Conservation (phyloP, 2,329 filamentous ascomycete species). For the Colletotrichum sp. region DNA sequence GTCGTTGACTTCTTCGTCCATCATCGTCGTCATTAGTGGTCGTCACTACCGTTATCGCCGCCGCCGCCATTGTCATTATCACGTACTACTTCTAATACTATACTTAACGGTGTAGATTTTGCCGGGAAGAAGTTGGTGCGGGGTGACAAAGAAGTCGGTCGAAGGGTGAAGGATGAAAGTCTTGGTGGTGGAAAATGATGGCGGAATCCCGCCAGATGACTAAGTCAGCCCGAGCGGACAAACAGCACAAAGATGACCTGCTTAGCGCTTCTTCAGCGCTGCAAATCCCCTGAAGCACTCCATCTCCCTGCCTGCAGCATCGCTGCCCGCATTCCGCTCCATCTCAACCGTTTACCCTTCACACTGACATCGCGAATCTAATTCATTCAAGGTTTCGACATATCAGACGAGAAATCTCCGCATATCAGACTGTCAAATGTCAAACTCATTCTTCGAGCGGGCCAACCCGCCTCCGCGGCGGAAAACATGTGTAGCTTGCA, state of each 20-base stretch:
- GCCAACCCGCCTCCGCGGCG: conserved; percentile 52
- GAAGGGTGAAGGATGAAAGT: neutral
- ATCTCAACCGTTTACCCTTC: neutral
- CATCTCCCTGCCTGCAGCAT: neutral
- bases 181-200: neutral
- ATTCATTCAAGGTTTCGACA: neutral
- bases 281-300: neutral
- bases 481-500: conserved; percentile 63
- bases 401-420: neutral
- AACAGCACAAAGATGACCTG: neutral
- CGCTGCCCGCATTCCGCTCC: neutral
- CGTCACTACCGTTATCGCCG: too few relatives aligned
- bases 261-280: neutral
- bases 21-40: too few relatives aligned
- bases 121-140: neutral
- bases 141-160: neutral
- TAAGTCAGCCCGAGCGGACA: neutral
- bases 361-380: neutral
- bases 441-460: conserved; percentile 34
- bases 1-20: too few relatives aligned
- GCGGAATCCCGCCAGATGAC: conserved; percentile 15
- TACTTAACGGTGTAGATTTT: neutral
- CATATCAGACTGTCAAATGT: neutral
- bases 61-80: too few relatives aligned
- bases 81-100: too few relatives aligned